Percentiles rank a stretch among this genome's conserved stretches.
phyloP scores from a whole-genome alignment of 306 rosid species.

The Quercus cerris region DNA sequence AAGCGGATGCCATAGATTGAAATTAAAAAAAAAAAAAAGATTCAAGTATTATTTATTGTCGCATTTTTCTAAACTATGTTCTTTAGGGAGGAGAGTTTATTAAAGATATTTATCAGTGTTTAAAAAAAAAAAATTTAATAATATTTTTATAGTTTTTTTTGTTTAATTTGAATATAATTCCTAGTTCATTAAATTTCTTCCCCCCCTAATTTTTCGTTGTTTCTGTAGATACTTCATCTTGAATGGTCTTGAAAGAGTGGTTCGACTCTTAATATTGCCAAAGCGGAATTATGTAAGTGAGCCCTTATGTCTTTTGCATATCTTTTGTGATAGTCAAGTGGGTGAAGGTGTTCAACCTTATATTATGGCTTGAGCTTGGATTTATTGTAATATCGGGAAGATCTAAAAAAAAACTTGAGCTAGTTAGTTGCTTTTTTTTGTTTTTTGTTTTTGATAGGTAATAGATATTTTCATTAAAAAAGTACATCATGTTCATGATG shows the following conservation, averaged over 20 bases:
- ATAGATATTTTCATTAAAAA: too few species aligned
- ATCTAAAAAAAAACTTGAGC: background rate
- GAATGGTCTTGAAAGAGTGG: slow-evolving; percentile 93
- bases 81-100: background rate
- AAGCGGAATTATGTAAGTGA: slow-evolving; percentile 86
- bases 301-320: slow-evolving; percentile 5
- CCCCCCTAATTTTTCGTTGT: background rate
- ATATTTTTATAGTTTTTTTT: background rate
- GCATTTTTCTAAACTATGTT: background rate
- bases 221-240: slow-evolving; percentile 73
- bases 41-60: background rate
- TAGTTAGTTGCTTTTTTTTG: too few species aligned
- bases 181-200: slow-evolving; percentile 8
- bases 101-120: background rate
- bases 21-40: too few species aligned
- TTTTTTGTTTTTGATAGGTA: too few species aligned
- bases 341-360: slow-evolving; percentile 13
- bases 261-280: slow-evolving; percentile 75
- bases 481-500: too few species aligned
- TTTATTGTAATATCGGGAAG: background rate
- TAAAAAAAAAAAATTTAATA: too few species aligned
- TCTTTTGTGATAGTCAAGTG: slow-evolving; percentile 4
- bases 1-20: too few species aligned
- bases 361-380: slow-evolving; percentile 6
- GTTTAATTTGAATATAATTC: background rate